phyloP scores from a whole-genome alignment of 2,329 filamentous ascomycete species.

The Seiridium unicorne region DNA sequence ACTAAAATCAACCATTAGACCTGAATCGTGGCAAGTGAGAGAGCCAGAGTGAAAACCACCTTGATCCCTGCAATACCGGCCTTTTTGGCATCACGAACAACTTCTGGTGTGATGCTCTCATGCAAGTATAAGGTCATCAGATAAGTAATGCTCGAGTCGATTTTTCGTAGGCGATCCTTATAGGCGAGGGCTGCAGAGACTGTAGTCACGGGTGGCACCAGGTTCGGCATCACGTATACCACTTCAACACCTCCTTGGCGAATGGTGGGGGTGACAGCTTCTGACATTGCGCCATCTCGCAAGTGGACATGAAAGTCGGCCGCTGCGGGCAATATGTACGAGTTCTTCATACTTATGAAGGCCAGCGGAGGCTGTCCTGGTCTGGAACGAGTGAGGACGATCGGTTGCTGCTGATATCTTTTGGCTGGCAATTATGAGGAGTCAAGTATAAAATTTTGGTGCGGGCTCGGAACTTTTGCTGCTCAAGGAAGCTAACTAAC shows the following conservation, averaged over 20 bases:
- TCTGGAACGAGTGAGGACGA: no score
- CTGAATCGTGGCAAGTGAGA: neutral
- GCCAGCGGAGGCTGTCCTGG: neutral
- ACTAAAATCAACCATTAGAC: neutral
- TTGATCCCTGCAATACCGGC: conserved; percentile 56
- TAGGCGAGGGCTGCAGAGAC: conserved; percentile 47
- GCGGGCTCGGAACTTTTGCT: neutral
- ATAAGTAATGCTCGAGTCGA: conserved; percentile 47
- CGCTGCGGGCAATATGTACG: conserved; percentile 10
- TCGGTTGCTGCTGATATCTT: no score
- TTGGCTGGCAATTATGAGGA: neutral
- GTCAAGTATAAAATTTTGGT: conserved; percentile 2
- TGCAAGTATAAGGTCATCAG: conserved; percentile 55
- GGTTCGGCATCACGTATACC: conserved; percentile 54
- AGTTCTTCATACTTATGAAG: conserved; percentile 7
- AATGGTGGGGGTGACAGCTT: conserved; percentile 48
- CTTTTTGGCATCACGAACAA: conserved; percentile 58
- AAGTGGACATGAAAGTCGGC: conserved; percentile 23
- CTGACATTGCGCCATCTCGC: conserved; percentile 49
- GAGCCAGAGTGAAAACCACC: conserved; percentile 36
- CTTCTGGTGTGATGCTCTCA: conserved; percentile 46
- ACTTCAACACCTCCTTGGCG: conserved; percentile 49
- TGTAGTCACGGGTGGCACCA: conserved; percentile 49
- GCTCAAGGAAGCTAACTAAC: neutral
- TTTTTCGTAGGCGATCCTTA: conserved; percentile 37